Conservation (phyloP, 768 basidiomycete species). For the Phylloporus sp. region DNA sequence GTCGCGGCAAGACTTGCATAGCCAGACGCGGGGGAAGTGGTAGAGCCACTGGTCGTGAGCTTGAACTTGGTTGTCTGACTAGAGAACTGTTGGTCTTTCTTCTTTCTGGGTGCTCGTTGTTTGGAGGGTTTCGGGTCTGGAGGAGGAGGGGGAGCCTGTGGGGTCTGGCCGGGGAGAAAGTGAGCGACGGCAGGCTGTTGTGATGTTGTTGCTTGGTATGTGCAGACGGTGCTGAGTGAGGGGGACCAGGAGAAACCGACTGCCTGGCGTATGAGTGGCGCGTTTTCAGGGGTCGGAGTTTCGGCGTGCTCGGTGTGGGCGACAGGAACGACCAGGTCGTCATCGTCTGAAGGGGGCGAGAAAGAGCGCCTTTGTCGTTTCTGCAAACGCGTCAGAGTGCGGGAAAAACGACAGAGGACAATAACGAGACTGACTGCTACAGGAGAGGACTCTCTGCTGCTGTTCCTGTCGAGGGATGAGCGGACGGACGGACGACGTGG, state of each 20-base stretch:
- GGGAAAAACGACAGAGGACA: neutral
- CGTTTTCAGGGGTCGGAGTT: slow-evolving; percentile 41
- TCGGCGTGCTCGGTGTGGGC: slow-evolving; percentile 36
- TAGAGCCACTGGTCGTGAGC: slow-evolving; percentile 28
- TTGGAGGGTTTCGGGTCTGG: slow-evolving; percentile 26
- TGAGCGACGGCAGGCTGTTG: slow-evolving; percentile 21
- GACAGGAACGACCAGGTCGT: slow-evolving; percentile 35
- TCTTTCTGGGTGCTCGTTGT: slow-evolving; percentile 26
- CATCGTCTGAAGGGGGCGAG: slow-evolving; percentile 52
- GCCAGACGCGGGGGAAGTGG: slow-evolving; percentile 30
- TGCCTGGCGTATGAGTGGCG: slow-evolving; percentile 56
- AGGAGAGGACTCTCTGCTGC: slow-evolving; percentile 56
- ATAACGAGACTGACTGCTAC: slow-evolving; percentile 34
- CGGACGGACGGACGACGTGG: slow-evolving; percentile 3
- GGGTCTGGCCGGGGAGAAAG: slow-evolving; percentile 55
- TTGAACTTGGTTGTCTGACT: slow-evolving; percentile 50
- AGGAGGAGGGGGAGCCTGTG: slow-evolving; percentile 27
- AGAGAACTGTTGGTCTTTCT: slow-evolving; percentile 37
- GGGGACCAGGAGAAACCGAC: slow-evolving; percentile 45
- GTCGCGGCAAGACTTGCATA: slow-evolving; percentile 31
- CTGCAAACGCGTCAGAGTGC: slow-evolving; percentile 21
- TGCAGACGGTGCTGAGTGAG: slow-evolving; percentile 24
- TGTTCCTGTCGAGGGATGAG: slow-evolving; percentile 39
- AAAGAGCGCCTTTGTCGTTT: slow-evolving; percentile 44
- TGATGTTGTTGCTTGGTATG: slow-evolving; percentile 27